Conservation (phyloP, 805 yeast genomes). For the Wickerhamiella sergipiensis region DNA sequence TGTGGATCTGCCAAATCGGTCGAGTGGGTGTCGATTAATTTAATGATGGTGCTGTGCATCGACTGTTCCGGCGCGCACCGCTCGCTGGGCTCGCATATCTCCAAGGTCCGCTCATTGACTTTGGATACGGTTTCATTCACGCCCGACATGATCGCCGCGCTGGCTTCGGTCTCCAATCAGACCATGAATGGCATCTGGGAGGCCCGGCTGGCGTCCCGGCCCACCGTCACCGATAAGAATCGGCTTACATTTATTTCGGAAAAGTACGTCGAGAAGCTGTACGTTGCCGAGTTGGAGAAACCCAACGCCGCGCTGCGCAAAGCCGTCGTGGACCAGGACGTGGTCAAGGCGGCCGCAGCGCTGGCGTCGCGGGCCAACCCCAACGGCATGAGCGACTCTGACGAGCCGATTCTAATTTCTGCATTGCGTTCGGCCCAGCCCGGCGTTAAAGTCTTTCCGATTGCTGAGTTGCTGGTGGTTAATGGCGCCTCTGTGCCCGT, state of each 20-base stretch:
- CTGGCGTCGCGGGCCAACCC: slow-evolving; percentile 29
- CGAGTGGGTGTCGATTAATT: slow-evolving; percentile 78
- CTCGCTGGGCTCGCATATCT: slow-evolving; percentile 67
- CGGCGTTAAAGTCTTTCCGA: slow-evolving; percentile 21
- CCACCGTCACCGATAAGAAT: slow-evolving; percentile 27
- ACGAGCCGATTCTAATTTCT: slow-evolving; percentile 22
- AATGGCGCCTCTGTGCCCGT: slow-evolving; percentile 25
- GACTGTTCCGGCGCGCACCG: slow-evolving; percentile 84
- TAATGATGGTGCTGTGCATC: slow-evolving; percentile 61
- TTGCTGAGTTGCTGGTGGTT: slow-evolving; percentile 27
- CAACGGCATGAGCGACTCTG: slow-evolving; percentile 20
- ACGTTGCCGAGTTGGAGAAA: slow-evolving; percentile 24
- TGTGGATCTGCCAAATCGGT: slow-evolving; percentile 50
- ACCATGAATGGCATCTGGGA: slow-evolving; percentile 51
- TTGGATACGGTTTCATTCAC: slow-evolving; percentile 49
- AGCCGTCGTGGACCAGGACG: slow-evolving; percentile 23
- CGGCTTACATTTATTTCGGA: slow-evolving; percentile 46
- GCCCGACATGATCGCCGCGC: slow-evolving; percentile 42
- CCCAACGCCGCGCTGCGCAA: slow-evolving; percentile 25
- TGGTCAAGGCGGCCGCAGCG: slow-evolving; percentile 22
- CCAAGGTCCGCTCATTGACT: slow-evolving; percentile 66
- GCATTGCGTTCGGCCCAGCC: slow-evolving; percentile 22
- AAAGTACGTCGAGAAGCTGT: slow-evolving; percentile 50
- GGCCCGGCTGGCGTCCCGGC: slow-evolving; percentile 20
- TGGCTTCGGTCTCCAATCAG: slow-evolving; percentile 43